Conservation (phyloP, 371 early-diverging fungal genomes). For the Saksenaea oblongispora region DNA sequence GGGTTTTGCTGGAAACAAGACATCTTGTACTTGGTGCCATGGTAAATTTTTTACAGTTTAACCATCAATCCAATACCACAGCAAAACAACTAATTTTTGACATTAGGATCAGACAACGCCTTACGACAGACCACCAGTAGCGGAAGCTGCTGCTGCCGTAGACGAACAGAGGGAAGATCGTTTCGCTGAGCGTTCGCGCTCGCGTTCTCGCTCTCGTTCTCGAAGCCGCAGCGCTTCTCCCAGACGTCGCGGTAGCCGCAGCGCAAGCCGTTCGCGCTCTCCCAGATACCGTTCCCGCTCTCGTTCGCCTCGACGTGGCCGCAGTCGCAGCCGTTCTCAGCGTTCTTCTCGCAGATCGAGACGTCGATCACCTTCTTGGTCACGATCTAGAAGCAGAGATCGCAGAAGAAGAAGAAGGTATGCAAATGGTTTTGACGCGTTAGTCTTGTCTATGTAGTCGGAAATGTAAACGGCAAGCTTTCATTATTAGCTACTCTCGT, state of each 20-base stretch:
- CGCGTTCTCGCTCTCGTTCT: slow-evolving; percentile 11
- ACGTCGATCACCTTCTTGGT: slow-evolving; percentile 39
- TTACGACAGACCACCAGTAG: background rate
- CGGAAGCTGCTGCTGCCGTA: background rate
- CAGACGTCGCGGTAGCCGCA: background rate
- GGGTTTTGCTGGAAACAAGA: slow-evolving; percentile 4
- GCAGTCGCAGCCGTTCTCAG: slow-evolving; percentile 18
- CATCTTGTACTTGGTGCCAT: slow-evolving; percentile 6
- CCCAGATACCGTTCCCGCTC: slow-evolving; percentile 16
- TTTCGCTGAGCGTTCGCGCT: slow-evolving; percentile 5
- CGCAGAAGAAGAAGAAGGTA: slow-evolving; percentile 30
- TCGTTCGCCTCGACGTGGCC: slow-evolving; percentile 11
- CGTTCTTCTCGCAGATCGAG: slow-evolving; percentile 6
- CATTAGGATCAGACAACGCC: slow-evolving; percentile 4
- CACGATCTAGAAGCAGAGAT: slow-evolving; percentile 24
- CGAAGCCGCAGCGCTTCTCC: slow-evolving; percentile 5
- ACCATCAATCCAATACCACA: background rate
- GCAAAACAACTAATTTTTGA: background rate
- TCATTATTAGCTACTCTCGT: slow-evolving; percentile 4
- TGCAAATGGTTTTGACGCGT: background rate
- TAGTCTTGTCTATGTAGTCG: background rate
- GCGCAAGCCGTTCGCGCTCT: slow-evolving; percentile 27
- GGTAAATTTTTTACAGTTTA: background rate
- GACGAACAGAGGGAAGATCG: slow-evolving; percentile 3
- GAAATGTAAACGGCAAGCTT: slow-evolving; percentile 9